phyloP scores from a whole-genome alignment of 2,329 filamentous ascomycete genomes.

The Aspergillus arachidicola region DNA sequence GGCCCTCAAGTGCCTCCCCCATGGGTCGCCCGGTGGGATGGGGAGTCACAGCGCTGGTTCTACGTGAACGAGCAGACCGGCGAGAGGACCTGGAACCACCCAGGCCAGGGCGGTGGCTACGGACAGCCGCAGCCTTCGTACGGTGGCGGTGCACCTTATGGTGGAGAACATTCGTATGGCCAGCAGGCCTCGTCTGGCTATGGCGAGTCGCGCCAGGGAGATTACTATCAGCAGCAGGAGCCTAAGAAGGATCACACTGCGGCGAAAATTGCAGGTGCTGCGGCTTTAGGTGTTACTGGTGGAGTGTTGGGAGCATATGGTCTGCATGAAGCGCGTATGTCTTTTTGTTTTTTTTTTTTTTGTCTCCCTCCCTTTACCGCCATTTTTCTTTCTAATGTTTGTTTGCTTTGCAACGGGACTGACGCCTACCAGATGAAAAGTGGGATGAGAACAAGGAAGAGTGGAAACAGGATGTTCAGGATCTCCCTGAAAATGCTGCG shows the following conservation, averaged over 20 bases:
- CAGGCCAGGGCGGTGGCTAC: slow-evolving; percentile 23
- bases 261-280: slow-evolving; percentile 44
- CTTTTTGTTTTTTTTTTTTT: slow-evolving; percentile 1
- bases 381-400: background rate
- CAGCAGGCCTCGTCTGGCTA: slow-evolving; percentile 7
- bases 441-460: slow-evolving; percentile 37
- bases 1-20: slow-evolving; percentile 25
- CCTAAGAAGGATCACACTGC: slow-evolving; percentile 31
- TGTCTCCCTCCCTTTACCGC: background rate
- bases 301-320: slow-evolving; percentile 51
- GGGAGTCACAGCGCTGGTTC: slow-evolving; percentile 43
- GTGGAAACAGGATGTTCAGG: slow-evolving; percentile 38
- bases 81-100: slow-evolving; percentile 44
- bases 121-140: slow-evolving; percentile 10
- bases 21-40: slow-evolving; percentile 51
- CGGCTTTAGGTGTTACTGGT: slow-evolving; percentile 45
- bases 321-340: slow-evolving; percentile 45
- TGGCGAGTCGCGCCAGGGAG: slow-evolving; percentile 1
- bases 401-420: background rate
- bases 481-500: slow-evolving; percentile 48
- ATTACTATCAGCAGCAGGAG: slow-evolving; percentile 16
- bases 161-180: slow-evolving; percentile 10
- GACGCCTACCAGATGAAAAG: slow-evolving; percentile 30
- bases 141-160: slow-evolving; percentile 25
- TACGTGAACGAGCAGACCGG: slow-evolving; percentile 53